phyloP scores from a whole-genome alignment of 2,329 filamentous ascomycete genomes.

The Sclerotinia nivalis region DNA sequence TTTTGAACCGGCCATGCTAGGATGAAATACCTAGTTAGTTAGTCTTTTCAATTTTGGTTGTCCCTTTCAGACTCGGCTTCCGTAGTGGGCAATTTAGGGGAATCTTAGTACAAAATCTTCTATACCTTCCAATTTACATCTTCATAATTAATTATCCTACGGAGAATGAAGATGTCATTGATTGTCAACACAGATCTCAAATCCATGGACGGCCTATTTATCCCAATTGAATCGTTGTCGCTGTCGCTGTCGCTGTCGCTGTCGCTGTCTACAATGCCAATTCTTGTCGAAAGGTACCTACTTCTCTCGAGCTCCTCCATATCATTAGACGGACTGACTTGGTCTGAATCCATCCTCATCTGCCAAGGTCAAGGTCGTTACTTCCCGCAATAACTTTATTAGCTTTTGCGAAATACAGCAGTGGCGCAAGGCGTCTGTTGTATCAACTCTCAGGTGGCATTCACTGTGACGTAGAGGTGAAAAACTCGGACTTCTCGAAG shows the following conservation, averaged over 20 bases:
- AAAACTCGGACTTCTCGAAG: not conserved
- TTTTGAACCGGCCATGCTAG: not conserved
- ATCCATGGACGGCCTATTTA: not conserved
- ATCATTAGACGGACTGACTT: not conserved
- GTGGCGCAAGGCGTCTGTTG: not conserved
- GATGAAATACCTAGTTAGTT: not conserved
- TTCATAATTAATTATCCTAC: not conserved
- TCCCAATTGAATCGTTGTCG: no score
- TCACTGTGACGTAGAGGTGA: not conserved
- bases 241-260: not conserved
- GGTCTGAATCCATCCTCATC: not conserved
- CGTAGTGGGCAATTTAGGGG: not conserved
- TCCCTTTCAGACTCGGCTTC: not conserved
- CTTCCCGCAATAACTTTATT: not conserved
- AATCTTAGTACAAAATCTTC: no score
- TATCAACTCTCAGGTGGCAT: not conserved
- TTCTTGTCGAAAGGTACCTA: not conserved
- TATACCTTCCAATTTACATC: not conserved
- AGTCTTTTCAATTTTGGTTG: not conserved
- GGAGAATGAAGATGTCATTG: not conserved
- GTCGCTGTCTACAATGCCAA: not conserved
- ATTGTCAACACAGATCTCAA: not conserved
- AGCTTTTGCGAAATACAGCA: not conserved
- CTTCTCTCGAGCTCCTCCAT: not conserved
- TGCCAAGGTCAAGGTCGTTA: not conserved